Evolutionary conservation across 2,329 filamentous ascomycete genomes (phyloP).

Genomic region (Shiraia sp.): DNA sequence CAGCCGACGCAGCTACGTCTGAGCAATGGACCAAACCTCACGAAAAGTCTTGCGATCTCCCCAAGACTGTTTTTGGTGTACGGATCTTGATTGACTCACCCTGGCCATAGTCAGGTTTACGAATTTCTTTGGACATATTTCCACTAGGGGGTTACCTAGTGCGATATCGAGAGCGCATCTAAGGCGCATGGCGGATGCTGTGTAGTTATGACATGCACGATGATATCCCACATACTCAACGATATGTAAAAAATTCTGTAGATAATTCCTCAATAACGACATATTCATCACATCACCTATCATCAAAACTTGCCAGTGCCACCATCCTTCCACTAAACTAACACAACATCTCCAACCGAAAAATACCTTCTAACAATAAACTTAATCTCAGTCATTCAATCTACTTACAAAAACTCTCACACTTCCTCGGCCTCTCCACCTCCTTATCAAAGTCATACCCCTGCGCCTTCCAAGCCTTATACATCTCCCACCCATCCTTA

Average conservation of each 20-base stretch:
- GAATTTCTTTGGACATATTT: conserved; percentile 24
- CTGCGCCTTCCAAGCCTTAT: too few species aligned
- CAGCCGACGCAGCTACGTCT: conserved; percentile 45
- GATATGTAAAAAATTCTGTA: conserved; percentile 3
- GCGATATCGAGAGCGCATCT: not conserved
- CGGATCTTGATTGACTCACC: not conserved
- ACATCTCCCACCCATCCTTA: too few species aligned
- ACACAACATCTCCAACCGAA: too few species aligned
- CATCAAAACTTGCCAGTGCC: not conserved
- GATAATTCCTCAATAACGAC: conserved; percentile 6
- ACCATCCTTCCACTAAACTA: too few species aligned
- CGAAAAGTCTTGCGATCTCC: not conserved
- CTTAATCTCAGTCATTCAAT: too few species aligned
- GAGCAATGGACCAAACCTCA: not conserved
- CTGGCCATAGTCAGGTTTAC: conserved; percentile 8
- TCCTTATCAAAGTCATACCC: too few species aligned
- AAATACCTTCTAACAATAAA: too few species aligned
- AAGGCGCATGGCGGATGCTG: not conserved
- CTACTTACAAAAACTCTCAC: too few species aligned
- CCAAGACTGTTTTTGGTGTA: not conserved
- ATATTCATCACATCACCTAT: not conserved
- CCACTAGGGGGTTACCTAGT: conserved; percentile 9
- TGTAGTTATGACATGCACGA: conserved; percentile 3
- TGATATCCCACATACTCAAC: not conserved
- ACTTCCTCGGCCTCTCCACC: too few species aligned